A percentile compares a stretch with the other conserved stretches of the same genome.
These are phyloP conservation scores for Phaffia tasmanica DNA, from an alignment of 768 basidiomycete species.

Conservation along the genomic window DNA sequence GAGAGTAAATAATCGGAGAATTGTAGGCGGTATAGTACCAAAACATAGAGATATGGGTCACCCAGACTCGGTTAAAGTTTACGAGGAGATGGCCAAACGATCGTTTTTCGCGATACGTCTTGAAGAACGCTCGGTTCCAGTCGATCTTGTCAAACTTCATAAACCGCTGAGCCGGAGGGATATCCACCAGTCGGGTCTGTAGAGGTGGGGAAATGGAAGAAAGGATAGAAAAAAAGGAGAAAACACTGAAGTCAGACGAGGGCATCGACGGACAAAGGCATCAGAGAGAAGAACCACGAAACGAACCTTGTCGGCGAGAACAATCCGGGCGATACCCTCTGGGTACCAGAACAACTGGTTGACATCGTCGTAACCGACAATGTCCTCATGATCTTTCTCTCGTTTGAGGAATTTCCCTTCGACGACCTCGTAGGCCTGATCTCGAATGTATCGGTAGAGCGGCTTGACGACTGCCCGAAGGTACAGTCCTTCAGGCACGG, in stretches of 20 bases:
- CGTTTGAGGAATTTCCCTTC: slow-evolving; percentile 89
- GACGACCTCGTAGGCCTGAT: slow-evolving; percentile 92
- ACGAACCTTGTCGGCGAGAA: slow-evolving; percentile 70
- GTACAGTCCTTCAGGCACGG: slow-evolving; percentile 92
- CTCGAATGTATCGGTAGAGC: slow-evolving; percentile 87
- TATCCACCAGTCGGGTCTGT: slow-evolving; percentile 79
- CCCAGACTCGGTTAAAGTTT: slow-evolving; percentile 99
- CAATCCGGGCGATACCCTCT: slow-evolving; percentile 88
- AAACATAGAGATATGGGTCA: slow-evolving; percentile 86
- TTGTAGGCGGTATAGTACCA: slow-evolving; percentile 96
- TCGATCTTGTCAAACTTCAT: slow-evolving; percentile 96
- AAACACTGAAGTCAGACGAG: too few species aligned
- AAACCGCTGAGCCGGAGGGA: slow-evolving; percentile 81
- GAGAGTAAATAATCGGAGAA: slow-evolving; percentile 67
- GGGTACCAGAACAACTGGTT: slow-evolving; percentile 99
- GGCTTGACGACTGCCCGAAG: slow-evolving; percentile 82
- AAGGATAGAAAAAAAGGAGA: background rate
- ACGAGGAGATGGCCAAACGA: slow-evolving; percentile 93
- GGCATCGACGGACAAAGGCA: slow-evolving; percentile 30
- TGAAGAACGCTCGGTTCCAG: slow-evolving; percentile 95
- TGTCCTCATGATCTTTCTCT: slow-evolving; percentile 83
- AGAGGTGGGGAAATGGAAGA: slow-evolving; percentile 9
- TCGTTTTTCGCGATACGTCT: slow-evolving; percentile 96
- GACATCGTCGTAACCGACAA: slow-evolving; percentile 97
- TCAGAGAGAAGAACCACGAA: background rate